Evolutionary conservation across 179 eudicot genomes (phyloP).

Genomic region (Corrigiola litoralis): DNA sequence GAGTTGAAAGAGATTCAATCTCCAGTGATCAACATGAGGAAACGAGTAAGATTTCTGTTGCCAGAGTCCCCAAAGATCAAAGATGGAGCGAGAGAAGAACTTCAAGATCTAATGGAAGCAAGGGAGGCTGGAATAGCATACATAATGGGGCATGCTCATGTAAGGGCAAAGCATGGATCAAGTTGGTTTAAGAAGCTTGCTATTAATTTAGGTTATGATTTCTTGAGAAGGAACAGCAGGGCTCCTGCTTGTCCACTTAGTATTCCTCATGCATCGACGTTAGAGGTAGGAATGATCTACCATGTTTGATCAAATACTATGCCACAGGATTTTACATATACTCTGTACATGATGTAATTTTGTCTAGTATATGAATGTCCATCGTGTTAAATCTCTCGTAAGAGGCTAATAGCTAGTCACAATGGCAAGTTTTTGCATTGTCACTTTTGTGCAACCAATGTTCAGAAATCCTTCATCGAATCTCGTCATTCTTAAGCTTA

Average conservation of each 20-base stretch:
- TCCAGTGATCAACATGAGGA: slow-evolving; percentile 39
- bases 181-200: slow-evolving; percentile 60
- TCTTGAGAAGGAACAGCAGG: slow-evolving; percentile 82
- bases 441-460: too few species aligned
- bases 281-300: slow-evolving; percentile 94
- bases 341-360: slow-evolving; percentile 39
- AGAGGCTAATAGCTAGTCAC: too few species aligned
- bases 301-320: slow-evolving; percentile 40
- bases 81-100: slow-evolving; percentile 43
- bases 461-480: too few species aligned
- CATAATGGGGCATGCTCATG: slow-evolving; percentile 79
- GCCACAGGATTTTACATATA: slow-evolving; percentile 14
- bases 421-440: too few species aligned
- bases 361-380: slow-evolving; percentile 25
- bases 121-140: slow-evolving; percentile 80
- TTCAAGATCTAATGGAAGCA: slow-evolving; percentile 78
- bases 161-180: slow-evolving; percentile 76
- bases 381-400: neutral
- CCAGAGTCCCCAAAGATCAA: slow-evolving; percentile 79
- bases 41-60: slow-evolving; percentile 65
- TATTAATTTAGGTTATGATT: slow-evolving; percentile 79
- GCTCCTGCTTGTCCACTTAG: slow-evolving; percentile 55
- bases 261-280: slow-evolving; percentile 86
- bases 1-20: slow-evolving; percentile 50
- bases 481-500: too few species aligned